A percentile compares a stretch with the other conserved stretches of the same genome.
Evolutionary conservation across 2,329 filamentous ascomycete species (phyloP).

Genomic region (Trematosphaeria pertusa): DNA sequence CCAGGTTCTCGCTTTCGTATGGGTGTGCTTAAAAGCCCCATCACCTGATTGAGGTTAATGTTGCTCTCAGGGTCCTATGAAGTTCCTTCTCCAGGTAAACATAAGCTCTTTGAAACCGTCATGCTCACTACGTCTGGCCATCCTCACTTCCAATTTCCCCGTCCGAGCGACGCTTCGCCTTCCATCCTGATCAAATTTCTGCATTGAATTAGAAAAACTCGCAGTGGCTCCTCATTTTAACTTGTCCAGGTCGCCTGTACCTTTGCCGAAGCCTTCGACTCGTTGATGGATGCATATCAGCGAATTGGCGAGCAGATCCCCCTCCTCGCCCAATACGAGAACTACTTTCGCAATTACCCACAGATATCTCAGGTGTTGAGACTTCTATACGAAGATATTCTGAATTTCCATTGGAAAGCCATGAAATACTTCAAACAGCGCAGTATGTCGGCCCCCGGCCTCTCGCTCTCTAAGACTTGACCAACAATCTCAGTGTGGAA

Average conservation of each 20-base stretch:
- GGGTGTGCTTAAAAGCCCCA: conserved; percentile 1
- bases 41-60: not conserved
- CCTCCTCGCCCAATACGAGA: conserved; percentile 17
- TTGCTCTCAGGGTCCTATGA: conserved; percentile 12
- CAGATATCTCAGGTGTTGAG: conserved; percentile 7
- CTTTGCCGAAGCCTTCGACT: conserved; percentile 12
- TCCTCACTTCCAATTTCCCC: too few species aligned
- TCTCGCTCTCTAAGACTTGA: too few species aligned
- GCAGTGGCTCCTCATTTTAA: not conserved
- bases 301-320: conserved; percentile 30
- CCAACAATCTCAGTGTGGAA: conserved; percentile 44
- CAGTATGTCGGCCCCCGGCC: too few species aligned
- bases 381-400: conserved; percentile 16
- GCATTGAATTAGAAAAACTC: not conserved
- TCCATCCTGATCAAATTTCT: not conserved
- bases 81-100: conserved; percentile 17
- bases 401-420: conserved; percentile 20
- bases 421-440: conserved; percentile 11
- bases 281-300: conserved; percentile 20
- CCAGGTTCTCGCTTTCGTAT: conserved; percentile 35
- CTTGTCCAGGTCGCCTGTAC: conserved; percentile 1
- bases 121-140: too few species aligned
- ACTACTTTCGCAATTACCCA: conserved; percentile 6
- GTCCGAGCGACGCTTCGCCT: too few species aligned
- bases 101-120: too few species aligned